Base-by-base conservation (phyloP, 2,329 filamentous ascomycete species). In the Fusarium sp. region DNA sequence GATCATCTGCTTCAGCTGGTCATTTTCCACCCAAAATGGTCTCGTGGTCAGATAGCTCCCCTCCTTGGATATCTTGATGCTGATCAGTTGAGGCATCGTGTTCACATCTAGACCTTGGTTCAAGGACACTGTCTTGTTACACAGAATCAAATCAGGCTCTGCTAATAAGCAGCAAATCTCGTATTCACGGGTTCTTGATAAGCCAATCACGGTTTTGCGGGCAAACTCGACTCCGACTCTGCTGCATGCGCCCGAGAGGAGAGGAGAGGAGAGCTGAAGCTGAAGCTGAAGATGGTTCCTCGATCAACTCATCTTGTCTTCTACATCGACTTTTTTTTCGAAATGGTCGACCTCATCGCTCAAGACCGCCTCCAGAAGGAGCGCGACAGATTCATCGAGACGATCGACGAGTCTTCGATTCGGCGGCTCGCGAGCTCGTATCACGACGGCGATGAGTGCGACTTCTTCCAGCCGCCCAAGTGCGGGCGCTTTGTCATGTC, bases 401-500 rank as follows among this genome's bases (percentile, higher is more conserved):
- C 59, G 32, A 68, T 75, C 32, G 45, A 58, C 35, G 52, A 70
- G 38, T 17, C 38, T 30, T 54, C 60, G 22, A 43, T 75, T 12
- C 45, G 60, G 33, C 57, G 58, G 5, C 66, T 75, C 14, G 73
- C 71, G 14, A 62, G 62, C 4, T 74, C 68, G 22, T 68, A 74
- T n/a, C 71, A 70, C 30, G n/a, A 64, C n/a, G 60, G 68, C n/a
- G 10, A 63, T 27, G 52, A 68, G 10, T 75, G 73, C 60, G 14
- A 33, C 11, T 68, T 70, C 14, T 77, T 77, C 59, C 27, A 66
- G 50, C 57, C 56, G 15, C 60, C 68, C 2, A 64, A 57, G 12
- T 65, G 56, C 27, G 75, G 75, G 14, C 68, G 72, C 32, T 75
- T 66, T 43, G 76, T 76, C 40, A 35, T 76, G 9, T 75, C 70